A percentile compares a stretch with the other conserved stretches of the same genome.
These are phyloP conservation scores for Arabis hirsuta DNA, from an alignment of 345 rosid species.

Conservation along the genomic window DNA sequence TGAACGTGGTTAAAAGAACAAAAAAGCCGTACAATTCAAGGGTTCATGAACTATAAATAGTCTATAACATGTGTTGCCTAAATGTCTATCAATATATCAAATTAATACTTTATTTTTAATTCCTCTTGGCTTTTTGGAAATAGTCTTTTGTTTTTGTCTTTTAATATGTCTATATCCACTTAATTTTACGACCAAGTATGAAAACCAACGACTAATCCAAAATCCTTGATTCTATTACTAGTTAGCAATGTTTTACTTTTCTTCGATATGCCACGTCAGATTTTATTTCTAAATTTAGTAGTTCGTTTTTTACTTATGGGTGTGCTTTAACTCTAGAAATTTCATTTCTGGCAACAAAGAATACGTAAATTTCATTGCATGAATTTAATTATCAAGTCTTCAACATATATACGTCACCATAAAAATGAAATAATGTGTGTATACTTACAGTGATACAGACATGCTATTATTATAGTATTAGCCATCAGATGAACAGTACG, in stretches of 20 bases:
- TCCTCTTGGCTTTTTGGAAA: slow-evolving; percentile 35
- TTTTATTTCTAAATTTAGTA: neutral
- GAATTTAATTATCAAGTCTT: neutral
- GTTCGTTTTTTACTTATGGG: neutral
- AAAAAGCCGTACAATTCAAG: slow-evolving; percentile 33
- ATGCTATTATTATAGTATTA: neutral
- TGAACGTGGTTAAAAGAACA: slow-evolving; percentile 29
- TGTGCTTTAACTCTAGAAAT: neutral
- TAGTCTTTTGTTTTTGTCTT: slow-evolving; percentile 27
- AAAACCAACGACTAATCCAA: slow-evolving; percentile 38
- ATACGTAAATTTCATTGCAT: neutral
- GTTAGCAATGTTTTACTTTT: slow-evolving; percentile 24
- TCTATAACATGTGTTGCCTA: slow-evolving; percentile 37
- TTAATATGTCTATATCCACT: slow-evolving; percentile 30
- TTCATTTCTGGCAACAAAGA: neutral
- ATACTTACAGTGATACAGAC: neutral
- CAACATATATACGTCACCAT: slow-evolving; percentile 2
- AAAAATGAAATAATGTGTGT: neutral
- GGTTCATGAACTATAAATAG: slow-evolving; percentile 26
- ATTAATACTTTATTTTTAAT: neutral
- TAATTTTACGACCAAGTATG: slow-evolving; percentile 39
- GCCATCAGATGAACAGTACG: slow-evolving; percentile 36
- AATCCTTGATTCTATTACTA: neutral
- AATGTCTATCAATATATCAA: neutral
- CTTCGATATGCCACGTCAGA: neutral